Evolutionary conservation across 805 yeast genomes (phyloP).

Genomic region (Pichia occidentalis): DNA sequence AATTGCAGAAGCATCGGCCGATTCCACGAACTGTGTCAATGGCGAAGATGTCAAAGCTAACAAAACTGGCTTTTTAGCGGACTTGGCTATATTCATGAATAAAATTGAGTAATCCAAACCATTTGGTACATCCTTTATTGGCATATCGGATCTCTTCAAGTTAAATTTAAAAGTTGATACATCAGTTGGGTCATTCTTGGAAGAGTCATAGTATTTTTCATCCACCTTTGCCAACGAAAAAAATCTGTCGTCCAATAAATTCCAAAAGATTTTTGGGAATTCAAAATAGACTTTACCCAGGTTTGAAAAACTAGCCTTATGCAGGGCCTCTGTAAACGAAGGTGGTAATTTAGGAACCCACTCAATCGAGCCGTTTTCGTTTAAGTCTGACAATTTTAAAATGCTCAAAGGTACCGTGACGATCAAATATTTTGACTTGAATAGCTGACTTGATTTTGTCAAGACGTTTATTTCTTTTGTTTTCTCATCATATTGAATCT

Average conservation of each 20-base stretch:
- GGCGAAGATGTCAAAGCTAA: slow-evolving; percentile 45
- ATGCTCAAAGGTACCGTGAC: slow-evolving; percentile 48
- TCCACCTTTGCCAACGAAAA: slow-evolving; percentile 29
- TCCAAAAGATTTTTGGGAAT: slow-evolving; percentile 44
- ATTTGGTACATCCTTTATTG: slow-evolving; percentile 15
- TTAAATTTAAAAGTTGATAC: slow-evolving; percentile 1
- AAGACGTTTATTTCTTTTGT: slow-evolving; percentile 19
- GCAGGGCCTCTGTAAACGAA: slow-evolving; percentile 23
- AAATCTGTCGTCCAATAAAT: slow-evolving; percentile 29
- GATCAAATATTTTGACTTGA: slow-evolving; percentile 34
- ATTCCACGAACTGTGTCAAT: slow-evolving; percentile 36
- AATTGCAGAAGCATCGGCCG: slow-evolving; percentile 29
- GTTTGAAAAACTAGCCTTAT: slow-evolving; percentile 33
- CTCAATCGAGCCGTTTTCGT: slow-evolving; percentile 25
- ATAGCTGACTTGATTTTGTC: slow-evolving; percentile 14
- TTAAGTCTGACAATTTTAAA: slow-evolving; percentile 30
- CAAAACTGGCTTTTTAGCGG: slow-evolving; percentile 33
- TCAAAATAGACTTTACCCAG: slow-evolving; percentile 44
- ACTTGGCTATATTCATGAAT: slow-evolving; percentile 26
- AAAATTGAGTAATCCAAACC: slow-evolving; percentile 26
- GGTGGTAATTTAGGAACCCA: slow-evolving; percentile 33
- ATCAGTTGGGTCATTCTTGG: background rate
- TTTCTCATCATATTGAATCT: slow-evolving; percentile 19
- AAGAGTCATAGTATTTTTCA: slow-evolving; percentile 17
- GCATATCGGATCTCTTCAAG: slow-evolving; percentile 10